These are phyloP conservation scores for Salix caprea DNA, from an alignment of 345 rosid species.

Conservation along the genomic window DNA sequence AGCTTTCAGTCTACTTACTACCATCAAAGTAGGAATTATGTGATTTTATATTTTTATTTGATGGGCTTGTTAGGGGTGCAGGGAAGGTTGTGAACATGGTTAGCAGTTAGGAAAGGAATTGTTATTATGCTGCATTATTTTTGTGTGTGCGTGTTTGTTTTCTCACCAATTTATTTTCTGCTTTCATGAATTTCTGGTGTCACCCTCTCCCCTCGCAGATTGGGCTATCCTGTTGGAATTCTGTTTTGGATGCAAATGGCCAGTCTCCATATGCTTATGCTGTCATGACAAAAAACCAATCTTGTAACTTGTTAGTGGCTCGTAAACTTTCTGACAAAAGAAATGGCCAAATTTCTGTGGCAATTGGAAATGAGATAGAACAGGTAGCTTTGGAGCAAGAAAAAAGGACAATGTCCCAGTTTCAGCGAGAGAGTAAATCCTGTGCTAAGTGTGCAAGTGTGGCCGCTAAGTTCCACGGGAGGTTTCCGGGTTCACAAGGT, in stretches of 20 bases:
- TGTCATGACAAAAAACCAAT: constrained; percentile 52
- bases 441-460: constrained; percentile 57
- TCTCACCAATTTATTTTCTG: not conserved
- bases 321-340: constrained; percentile 60
- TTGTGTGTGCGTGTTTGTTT: not conserved
- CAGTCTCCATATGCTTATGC: constrained; percentile 67
- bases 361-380: constrained; percentile 42
- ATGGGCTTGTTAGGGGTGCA: not conserved
- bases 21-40: not conserved
- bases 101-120: not conserved
- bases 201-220: constrained; percentile 33
- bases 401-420: constrained; percentile 7
- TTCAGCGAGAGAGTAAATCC: constrained; percentile 28
- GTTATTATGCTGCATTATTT: not conserved
- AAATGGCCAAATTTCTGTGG: constrained; percentile 65
- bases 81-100: not conserved
- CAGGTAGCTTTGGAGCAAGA: constrained; percentile 23
- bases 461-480: constrained; percentile 43
- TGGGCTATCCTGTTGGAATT: constrained; percentile 66
- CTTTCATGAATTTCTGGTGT: not conserved
- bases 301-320: constrained; percentile 61
- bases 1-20: not conserved
- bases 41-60: not conserved
- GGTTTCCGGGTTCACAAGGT: constrained; percentile 46
- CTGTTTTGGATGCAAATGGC: constrained; percentile 51